Evolutionary conservation across 331 rosid genomes (phyloP), one percentile per base, ranked within the genome.

Genomic region (Dryas integrifolia): DNA sequence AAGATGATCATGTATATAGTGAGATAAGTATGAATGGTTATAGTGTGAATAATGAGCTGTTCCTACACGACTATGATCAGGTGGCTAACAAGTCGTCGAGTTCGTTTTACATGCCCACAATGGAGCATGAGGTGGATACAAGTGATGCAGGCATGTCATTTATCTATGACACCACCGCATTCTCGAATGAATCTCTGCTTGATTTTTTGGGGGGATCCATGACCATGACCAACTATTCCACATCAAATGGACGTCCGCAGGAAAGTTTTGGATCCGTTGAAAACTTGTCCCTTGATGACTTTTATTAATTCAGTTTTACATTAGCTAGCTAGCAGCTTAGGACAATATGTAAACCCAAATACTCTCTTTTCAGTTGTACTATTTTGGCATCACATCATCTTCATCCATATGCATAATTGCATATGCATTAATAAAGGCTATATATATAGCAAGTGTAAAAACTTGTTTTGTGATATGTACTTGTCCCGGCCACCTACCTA

Each of bases 211-310:
- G 90, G 46, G 95, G 96, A 77, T 85, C 97, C 15, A 77, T 85
- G 89, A 90, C 2, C 35, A 30, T 88, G 65, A 86, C 70, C 66
- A 88, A 78, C 78, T 85, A 79, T 55, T 81, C 97, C 43, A 93
- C 85, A 67, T 69, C 75, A 58, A 64, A 64, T 57, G 77, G 69
- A n/a, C 11, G 53, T 61, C 58, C 80, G 65, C 73, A 79, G 67
- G 97, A 89, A 66, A 85, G 82, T 40, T 91, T 94, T 43, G 96
- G 96, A 0, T 85, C 97, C 2, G 91, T 89, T 4, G 98, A 94
- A 53, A 91, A 87, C 82, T 77, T 94, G 69, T 89, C 91, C n/a
- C 91, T 94, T 4, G 98, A 94, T 44, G 97, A 94, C 81, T 91
- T 85, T 84, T 89, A 85, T 66, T 83, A 44, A 83, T 44, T 35